phyloP scores from a whole-genome alignment of 106 monocot species.

The Acorus calamus region DNA sequence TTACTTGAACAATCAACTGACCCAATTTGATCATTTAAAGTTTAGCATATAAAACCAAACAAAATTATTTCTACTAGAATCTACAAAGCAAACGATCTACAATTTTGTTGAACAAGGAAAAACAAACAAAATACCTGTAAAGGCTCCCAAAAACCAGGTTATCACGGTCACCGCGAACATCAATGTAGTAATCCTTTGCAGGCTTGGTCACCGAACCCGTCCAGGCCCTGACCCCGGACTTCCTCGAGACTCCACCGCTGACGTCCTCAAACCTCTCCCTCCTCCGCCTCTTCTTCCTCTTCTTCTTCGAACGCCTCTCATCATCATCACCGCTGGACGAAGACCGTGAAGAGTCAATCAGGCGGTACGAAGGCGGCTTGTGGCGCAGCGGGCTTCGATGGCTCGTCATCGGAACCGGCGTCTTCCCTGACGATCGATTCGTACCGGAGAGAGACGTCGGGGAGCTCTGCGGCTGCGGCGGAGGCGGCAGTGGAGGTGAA shows the following conservation, averaged over 20 bases:
- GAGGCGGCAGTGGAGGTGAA: slow-evolving; percentile 33
- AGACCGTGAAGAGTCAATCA: slow-evolving; percentile 25
- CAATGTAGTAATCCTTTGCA: slow-evolving; percentile 69
- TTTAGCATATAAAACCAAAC: neutral
- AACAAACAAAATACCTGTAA: slow-evolving; percentile 44
- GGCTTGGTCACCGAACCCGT: slow-evolving; percentile 26
- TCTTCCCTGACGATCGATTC: slow-evolving; percentile 5
- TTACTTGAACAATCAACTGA: no score
- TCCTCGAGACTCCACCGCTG: slow-evolving; percentile 24
- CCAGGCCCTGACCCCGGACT: slow-evolving; percentile 51
- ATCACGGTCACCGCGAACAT: slow-evolving; percentile 70
- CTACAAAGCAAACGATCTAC: neutral
- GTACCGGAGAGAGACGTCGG: neutral
- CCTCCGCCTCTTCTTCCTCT: slow-evolving; percentile 39
- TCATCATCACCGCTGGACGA: slow-evolving; percentile 16
- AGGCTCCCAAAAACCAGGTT: slow-evolving; percentile 72
- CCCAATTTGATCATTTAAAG: no score
- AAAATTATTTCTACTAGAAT: neutral
- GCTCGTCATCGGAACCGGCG: slow-evolving; percentile 13
- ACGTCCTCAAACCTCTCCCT: slow-evolving; percentile 4
- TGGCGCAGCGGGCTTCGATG: neutral
- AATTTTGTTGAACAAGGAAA: neutral
- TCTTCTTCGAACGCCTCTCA: slow-evolving; percentile 14
- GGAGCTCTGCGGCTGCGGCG: slow-evolving; percentile 1
- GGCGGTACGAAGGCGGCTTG: slow-evolving; percentile 30